Percentiles rank a stretch among this genome's conserved stretches.
Evolutionary conservation across 2,329 filamentous ascomycete species (phyloP).

Genomic region (Ceratocystis harringtonii): DNA sequence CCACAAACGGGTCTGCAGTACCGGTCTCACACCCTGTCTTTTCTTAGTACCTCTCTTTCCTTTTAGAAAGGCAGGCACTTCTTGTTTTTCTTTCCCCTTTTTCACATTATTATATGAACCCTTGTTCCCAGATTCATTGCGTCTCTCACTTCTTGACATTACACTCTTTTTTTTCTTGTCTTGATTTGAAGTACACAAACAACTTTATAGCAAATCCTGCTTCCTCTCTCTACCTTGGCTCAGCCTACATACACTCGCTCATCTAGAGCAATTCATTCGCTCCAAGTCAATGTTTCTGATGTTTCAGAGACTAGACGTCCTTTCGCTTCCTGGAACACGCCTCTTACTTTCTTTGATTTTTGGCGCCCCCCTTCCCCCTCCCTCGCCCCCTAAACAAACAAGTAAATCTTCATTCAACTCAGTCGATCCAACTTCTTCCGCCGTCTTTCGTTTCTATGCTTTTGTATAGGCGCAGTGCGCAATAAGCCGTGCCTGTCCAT

Average conservation of each 20-base stretch:
- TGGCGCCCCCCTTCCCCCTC: not conserved
- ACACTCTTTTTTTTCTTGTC: not conserved
- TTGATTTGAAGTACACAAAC: not conserved
- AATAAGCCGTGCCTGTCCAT: slow-evolving; percentile 16
- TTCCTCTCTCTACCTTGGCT: not conserved
- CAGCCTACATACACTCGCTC: not conserved
- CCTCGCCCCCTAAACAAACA: no score
- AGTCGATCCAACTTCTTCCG: not conserved
- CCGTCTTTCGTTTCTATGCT: not conserved
- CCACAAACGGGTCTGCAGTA: not conserved
- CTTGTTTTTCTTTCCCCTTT: not conserved
- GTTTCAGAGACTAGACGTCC: not conserved
- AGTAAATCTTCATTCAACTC: slow-evolving; percentile 15
- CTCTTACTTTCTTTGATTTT: not conserved
- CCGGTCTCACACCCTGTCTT: not conserved
- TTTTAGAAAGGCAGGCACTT: not conserved
- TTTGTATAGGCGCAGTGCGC: not conserved
- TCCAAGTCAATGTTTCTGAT: not conserved
- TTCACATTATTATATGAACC: not conserved
- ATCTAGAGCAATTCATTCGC: not conserved
- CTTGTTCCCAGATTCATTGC: not conserved
- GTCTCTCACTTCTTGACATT: not conserved
- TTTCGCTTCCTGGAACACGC: not conserved
- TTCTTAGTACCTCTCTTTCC: not conserved
- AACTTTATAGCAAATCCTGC: not conserved